phyloP scores from a whole-genome alignment of 257 asterid genomes.

The Solanum corneliomulleri region DNA sequence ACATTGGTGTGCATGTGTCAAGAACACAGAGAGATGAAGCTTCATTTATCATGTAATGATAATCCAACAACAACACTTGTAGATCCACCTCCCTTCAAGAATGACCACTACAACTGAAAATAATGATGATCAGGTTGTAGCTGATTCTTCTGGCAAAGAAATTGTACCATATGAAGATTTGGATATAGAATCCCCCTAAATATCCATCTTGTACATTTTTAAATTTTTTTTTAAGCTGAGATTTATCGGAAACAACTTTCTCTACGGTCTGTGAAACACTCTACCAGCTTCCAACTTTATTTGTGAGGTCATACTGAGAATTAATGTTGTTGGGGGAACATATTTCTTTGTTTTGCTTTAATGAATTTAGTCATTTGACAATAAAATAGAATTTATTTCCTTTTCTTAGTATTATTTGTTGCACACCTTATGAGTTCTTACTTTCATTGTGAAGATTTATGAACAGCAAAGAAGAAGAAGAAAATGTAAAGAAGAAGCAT shows the following conservation, averaged over 20 bases:
- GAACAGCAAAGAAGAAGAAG: too few relatives aligned
- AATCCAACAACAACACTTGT: conserved; percentile 12
- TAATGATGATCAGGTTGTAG: background rate
- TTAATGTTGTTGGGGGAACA: background rate
- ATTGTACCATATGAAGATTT: conserved; percentile 16
- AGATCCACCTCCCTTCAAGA: conserved; percentile 56
- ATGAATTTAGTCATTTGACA: background rate
- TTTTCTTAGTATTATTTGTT: background rate
- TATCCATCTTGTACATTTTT: background rate
- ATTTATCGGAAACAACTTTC: background rate
- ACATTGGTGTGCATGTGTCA: conserved; percentile 95
- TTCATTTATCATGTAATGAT: conserved; percentile 22
- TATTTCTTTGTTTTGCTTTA: too few relatives aligned
- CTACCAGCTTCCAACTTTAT: background rate
- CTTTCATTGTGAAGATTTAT: background rate
- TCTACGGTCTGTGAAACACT: background rate
- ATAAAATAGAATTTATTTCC: background rate
- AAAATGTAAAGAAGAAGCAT: too few relatives aligned
- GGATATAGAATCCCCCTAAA: conserved; percentile 40
- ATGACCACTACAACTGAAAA: conserved; percentile 39
- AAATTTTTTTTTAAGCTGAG: background rate
- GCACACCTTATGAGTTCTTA: background rate
- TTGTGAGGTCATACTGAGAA: background rate
- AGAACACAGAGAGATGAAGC: conserved; percentile 60
- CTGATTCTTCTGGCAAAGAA: conserved; percentile 10